Evolutionary conservation across 441 rosid species (phyloP), one percentile per base, ranked within the genome.

Genomic region (Geranium incanum): DNA sequence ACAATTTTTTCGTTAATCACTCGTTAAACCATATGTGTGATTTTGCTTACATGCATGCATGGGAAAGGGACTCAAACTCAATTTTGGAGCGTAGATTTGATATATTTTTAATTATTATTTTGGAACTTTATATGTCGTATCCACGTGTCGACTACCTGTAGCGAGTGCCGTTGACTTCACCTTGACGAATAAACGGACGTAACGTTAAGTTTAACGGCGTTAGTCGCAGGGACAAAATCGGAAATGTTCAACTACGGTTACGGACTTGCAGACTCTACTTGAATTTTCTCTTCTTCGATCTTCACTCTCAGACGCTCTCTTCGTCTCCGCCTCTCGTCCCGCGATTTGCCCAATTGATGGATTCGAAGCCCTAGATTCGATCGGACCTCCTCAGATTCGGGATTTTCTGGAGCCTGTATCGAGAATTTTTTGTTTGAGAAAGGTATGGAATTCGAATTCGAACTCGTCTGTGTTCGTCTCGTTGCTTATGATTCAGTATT

Each of bases 161-260:
- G 16, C 21, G 21, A 21, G 21, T 21, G 21, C 21, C 21, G 21
- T 21, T 21, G 21, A 21, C 23, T 1, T 55, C 0, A 5, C 7
- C 4, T 16, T 3, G 5, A 55, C 5, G 55, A 48, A 48, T 23
- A 6, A 55, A 55, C 8, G 8, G 23, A 55, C 62, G 62, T 55
- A 55, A 11, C 62, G 62, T 5, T 55, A 45, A 23, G 3, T 11
- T 36, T 76, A 73, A 84, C 85, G 78, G 39, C 80, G 85, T 38
- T 80, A 13, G 57, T 33, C 9, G 57, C 19, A 16, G 86, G 83
- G 71, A 81, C 85, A 81, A 81, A 84, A 80, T 28, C 63, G 19
- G 71, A 78, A 62, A 39, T 39, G 72, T 68, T 60, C 66, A 68
- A 79, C 3, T 28, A 28, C 33, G 71, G 60, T 75, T 66, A 66